Conservation (phyloP, 805 yeast genomes). For the Ogataea naganishii region DNA sequence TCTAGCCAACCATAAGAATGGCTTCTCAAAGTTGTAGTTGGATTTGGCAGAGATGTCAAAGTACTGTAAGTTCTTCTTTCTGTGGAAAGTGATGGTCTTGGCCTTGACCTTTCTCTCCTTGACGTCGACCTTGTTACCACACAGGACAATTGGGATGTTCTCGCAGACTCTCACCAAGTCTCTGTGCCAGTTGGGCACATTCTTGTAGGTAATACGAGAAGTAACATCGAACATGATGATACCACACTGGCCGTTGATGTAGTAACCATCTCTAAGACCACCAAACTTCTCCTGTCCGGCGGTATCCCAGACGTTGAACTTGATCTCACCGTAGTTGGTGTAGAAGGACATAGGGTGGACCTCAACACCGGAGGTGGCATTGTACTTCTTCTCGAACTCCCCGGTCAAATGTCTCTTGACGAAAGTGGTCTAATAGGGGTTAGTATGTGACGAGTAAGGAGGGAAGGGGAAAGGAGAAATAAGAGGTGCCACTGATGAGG, state of each 20-base stretch:
- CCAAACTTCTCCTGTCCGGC: constrained; percentile 99
- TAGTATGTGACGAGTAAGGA: constrained; percentile 2
- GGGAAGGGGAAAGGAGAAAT: constrained; percentile 1
- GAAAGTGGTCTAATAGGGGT: constrained; percentile 69
- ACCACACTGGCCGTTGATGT: constrained; percentile 99
- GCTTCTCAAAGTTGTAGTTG: constrained; percentile 98
- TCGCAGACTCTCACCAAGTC: constrained; percentile 99
- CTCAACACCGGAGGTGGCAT: constrained; percentile 99
- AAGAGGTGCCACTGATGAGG: too few species aligned
- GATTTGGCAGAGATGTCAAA: constrained; percentile 99
- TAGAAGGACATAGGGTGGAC: constrained; percentile 97
- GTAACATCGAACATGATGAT: constrained; percentile 99
- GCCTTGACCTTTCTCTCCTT: constrained; percentile 99
- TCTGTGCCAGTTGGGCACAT: constrained; percentile 99
- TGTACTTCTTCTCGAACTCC: constrained; percentile 98
- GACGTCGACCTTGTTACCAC: constrained; percentile 99
- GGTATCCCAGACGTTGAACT: constrained; percentile 99
- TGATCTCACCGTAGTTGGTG: constrained; percentile 98
- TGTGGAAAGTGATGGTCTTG: constrained; percentile 99
- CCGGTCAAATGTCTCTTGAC: constrained; percentile 99
- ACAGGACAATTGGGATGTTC: constrained; percentile 96
- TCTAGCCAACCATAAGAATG: constrained; percentile 99
- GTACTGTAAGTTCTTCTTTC: constrained; percentile 99
- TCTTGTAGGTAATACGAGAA: constrained; percentile 98
- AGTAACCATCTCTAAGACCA: constrained; percentile 99